Conservation (phyloP, 2,329 filamentous ascomycete genomes). For the Scopulariopsis brevicaulis region DNA sequence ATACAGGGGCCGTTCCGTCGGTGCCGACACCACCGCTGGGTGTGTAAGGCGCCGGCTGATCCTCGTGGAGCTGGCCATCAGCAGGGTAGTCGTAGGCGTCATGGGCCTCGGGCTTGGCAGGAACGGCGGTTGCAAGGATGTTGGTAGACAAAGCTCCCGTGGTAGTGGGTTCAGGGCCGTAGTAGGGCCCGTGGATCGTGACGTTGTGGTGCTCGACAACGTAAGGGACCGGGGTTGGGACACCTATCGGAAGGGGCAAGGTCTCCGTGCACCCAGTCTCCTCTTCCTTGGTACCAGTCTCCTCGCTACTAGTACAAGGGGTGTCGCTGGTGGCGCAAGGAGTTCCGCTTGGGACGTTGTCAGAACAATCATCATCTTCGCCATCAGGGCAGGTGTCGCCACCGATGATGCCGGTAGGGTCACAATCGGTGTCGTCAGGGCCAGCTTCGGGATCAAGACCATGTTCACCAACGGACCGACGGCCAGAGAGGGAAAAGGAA, state of each 20-base stretch:
- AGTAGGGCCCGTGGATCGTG: constrained; percentile 59
- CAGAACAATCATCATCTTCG: neutral
- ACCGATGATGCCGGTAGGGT: neutral
- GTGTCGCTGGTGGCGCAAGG: no score
- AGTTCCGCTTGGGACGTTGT: neutral
- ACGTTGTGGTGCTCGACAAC: constrained; percentile 24
- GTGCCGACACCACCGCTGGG: constrained; percentile 66
- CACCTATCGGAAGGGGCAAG: neutral
- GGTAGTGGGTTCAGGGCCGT: constrained; percentile 50
- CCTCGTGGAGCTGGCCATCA: constrained; percentile 56
- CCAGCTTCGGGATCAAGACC: neutral
- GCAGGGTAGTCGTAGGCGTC: constrained; percentile 60
- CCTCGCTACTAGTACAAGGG: neutral
- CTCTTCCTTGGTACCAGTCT: neutral
- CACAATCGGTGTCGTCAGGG: neutral
- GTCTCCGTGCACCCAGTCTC: neutral
- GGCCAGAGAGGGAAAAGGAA: neutral
- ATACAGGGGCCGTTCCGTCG: constrained; percentile 65
- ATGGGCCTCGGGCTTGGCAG: constrained; percentile 42
- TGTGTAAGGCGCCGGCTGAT: constrained; percentile 59
- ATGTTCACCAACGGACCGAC: neutral
- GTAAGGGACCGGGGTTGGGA: neutral
- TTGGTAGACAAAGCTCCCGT: constrained; percentile 56
- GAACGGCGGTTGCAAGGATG: constrained; percentile 45
- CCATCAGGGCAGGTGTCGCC: no score